Evolutionary conservation across 2,329 filamentous ascomycete species (phyloP).

Genomic region (Hypoxylon sp.): DNA sequence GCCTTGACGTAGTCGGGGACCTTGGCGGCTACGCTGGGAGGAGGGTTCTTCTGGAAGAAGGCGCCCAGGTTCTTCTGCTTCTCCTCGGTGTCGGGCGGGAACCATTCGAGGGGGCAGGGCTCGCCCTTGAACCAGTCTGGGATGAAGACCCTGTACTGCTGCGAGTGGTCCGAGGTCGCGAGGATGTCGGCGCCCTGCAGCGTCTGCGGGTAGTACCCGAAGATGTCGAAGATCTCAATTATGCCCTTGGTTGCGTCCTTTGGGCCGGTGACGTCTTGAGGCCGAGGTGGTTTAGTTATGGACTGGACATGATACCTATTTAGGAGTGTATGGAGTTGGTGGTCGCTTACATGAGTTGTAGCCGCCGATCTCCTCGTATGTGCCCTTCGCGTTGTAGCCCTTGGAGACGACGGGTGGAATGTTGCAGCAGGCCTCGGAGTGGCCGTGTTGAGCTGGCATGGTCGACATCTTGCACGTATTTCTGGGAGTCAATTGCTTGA

Average conservation of each 20-base stretch:
- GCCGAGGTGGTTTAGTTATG: slow-evolving; percentile 2
- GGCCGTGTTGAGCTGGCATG: slow-evolving; percentile 65
- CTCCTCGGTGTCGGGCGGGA: slow-evolving; percentile 73
- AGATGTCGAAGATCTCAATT: slow-evolving; percentile 74
- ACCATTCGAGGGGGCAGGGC: slow-evolving; percentile 69
- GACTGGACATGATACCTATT: background rate
- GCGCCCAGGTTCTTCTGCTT: slow-evolving; percentile 69
- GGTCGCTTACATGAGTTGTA: slow-evolving; percentile 63
- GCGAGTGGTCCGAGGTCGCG: slow-evolving; percentile 65
- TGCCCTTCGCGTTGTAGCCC: slow-evolving; percentile 67
- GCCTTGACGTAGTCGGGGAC: slow-evolving; percentile 69
- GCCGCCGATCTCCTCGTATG: slow-evolving; percentile 67
- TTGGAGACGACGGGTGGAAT: slow-evolving; percentile 68
- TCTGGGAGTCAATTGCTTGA: slow-evolving; percentile 25
- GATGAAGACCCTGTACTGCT: slow-evolving; percentile 87
- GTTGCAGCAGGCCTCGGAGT: slow-evolving; percentile 69
- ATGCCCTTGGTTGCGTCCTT: slow-evolving; percentile 67
- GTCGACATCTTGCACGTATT: slow-evolving; percentile 58
- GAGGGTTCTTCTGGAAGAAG: slow-evolving; percentile 68
- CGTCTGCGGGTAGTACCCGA: slow-evolving; percentile 79
- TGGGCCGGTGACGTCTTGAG: slow-evolving; percentile 63
- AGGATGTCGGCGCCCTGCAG: slow-evolving; percentile 78
- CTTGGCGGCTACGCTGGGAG: slow-evolving; percentile 61
- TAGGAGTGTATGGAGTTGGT: background rate
- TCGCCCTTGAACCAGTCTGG: slow-evolving; percentile 90